Evolutionary conservation across 768 basidiomycete species (phyloP), one percentile per base, ranked within the genome.

Genomic region (Leccinum broughii): DNA sequence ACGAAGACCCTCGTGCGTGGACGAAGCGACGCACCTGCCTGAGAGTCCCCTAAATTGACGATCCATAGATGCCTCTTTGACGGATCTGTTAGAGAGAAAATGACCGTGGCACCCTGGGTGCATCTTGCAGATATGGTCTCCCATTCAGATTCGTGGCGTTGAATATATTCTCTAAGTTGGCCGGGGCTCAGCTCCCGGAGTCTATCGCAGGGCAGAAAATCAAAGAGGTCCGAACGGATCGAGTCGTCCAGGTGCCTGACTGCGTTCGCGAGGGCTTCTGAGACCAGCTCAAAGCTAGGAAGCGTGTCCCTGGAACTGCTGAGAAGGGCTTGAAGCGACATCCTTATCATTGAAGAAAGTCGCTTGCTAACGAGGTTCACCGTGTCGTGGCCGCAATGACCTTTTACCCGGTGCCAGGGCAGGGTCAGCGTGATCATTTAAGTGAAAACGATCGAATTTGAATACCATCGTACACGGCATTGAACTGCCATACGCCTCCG

Each of bases 311-410:
- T 62, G 41, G 63, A 57, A 39, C 70, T 66, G 58, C 67, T 66
- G 55, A 78, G 68, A 54, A 71, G 72, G 39, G 71, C 66, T 44
- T 75, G 76, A 55, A 83, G 75, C 56, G 76, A 73, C 56, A 61
- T 67, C 62, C 66, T 76, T 54, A 84, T 68, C 65, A 77, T 72
- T n/a, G 62, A 62, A 20, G 83, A 80, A 7, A 84, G 75, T 32
- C 68, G 70, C 60, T 69, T 70, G 54, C 73, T 73, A 51, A 77
- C 78, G 55, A 79, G 76, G 62, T 82, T 76, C 26, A 82, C 83
- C 5, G 80, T 81, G 41, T 81, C 72, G 61, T 78, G 76, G 58
- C 81, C 80, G 51, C 77, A 78, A 57, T 84, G 82, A 54, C 82
- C 82, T 46, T 32, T 32, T 83, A 59, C 34, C 59, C 34, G 51